phyloP scores from a whole-genome alignment of 148 eudicot species.

The Euryodendron excelsum region DNA sequence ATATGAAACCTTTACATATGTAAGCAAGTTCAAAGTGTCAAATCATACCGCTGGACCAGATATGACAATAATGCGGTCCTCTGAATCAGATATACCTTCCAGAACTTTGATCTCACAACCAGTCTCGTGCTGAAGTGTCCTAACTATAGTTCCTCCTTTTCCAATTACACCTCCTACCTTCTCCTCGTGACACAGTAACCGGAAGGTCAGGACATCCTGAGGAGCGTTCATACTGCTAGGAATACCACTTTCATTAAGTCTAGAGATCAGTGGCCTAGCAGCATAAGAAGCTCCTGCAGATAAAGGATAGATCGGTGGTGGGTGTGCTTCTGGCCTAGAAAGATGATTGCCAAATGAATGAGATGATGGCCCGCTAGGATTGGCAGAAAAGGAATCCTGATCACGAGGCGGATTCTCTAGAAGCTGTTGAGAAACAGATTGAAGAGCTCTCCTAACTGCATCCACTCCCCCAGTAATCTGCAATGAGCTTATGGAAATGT shows the following conservation, averaged over 20 bases:
- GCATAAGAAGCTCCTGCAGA: constrained; percentile 40
- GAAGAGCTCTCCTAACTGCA: constrained; percentile 72
- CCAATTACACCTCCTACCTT: constrained; percentile 92
- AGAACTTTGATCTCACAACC: constrained; percentile 89
- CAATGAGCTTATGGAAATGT: constrained; percentile 19
- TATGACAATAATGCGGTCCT: constrained; percentile 75
- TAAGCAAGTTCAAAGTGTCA: constrained; percentile 4
- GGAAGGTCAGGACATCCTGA: constrained; percentile 53
- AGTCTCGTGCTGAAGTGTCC: constrained; percentile 71
- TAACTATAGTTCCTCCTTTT: constrained; percentile 80
- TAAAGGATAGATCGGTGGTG: constrained; percentile 27
- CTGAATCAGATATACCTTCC: constrained; percentile 55
- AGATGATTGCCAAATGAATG: constrained; percentile 37
- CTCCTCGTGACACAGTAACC: constrained; percentile 74
- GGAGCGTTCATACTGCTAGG: constrained; percentile 44
- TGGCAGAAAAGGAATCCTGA: constrained; percentile 46
- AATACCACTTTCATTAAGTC: constrained; percentile 36
- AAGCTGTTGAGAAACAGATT: constrained; percentile 62
- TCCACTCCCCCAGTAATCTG: constrained; percentile 73
- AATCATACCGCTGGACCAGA: constrained; percentile 91
- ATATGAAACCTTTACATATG: not conserved
- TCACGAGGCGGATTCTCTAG: constrained; percentile 48
- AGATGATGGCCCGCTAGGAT: constrained; percentile 38
- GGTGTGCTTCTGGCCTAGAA: constrained; percentile 42
- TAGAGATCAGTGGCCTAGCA: constrained; percentile 37